Evolutionary conservation across 108 stramenopile species (phyloP), one percentile per base, ranked within the genome.

Genomic region (Asterionellopsis glacialis): DNA sequence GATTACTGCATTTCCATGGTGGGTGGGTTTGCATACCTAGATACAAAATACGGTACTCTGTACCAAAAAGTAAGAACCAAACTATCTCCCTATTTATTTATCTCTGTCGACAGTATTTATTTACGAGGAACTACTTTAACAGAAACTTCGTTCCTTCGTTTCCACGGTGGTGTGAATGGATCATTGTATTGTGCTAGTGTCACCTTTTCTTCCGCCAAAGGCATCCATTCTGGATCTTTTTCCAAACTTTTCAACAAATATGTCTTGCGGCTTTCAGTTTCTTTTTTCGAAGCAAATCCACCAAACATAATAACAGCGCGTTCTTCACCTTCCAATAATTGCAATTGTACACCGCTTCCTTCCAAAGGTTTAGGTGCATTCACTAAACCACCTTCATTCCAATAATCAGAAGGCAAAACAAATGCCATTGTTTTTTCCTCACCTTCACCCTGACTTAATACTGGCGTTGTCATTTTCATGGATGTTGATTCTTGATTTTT

Each of bases 381-480:
- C 2, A 33, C 43, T 10, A 85, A n/a, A 23, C 45, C 57, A n/a
- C 70, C 81, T 22, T 67, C 76, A 18, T 64, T 60, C 82, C 89
- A 90, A 68, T 90, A 87, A 25, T 76, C 67, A 18, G 83, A 76
- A 3, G 97, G 94, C 57, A 97, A 56, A 0, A 97, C 89, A 77
- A 95, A 97, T 12, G 83, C 75, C 92, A 97, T 97, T 45, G 75
- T 51, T 54, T 61, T 66, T 0, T 66, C 62, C 9, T 73, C 75
- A 11, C 75, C 70, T 28, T 61, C 70, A 24, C 64, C 68, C 5
- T 55, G 54, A 22, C n/a, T 18, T 16, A 90, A 67, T 6, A 98
- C 95, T 1, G 97, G 97, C 12, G 92, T 95, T 1, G 97, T 98
- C 95, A 96, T 96, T 54, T 90, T 90, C 93, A 96, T 95, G 12